These are phyloP conservation scores for Theobroma grandiflorum DNA, from an alignment of 441 rosid genomes.

Conservation along the genomic window DNA sequence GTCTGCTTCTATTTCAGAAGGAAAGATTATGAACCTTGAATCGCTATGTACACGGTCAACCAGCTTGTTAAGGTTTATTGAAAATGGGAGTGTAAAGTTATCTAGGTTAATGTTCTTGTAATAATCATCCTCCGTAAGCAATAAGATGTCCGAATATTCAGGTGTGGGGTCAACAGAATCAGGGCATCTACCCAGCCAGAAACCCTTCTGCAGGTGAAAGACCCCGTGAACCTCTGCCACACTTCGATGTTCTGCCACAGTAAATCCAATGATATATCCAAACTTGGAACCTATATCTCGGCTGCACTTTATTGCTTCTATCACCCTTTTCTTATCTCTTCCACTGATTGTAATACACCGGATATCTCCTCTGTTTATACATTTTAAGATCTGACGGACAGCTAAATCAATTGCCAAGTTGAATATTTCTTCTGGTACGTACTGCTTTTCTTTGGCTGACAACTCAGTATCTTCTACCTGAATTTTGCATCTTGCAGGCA, in stretches of 20 bases:
- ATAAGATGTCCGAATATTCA: neutral
- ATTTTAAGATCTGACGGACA: neutral
- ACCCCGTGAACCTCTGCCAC: neutral
- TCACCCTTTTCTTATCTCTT: neutral
- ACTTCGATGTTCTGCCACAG: neutral
- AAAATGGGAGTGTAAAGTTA: neutral
- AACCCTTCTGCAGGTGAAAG: neutral
- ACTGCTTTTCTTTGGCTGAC: neutral
- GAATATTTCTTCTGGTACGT: neutral
- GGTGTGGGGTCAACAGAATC: neutral
- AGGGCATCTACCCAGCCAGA: neutral
- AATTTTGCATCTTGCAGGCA: neutral
- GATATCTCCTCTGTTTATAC: neutral
- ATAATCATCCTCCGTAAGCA: neutral
- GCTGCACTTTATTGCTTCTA: neutral
- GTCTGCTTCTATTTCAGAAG: neutral
- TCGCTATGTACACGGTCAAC: neutral
- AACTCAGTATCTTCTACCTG: neutral
- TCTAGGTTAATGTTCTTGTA: neutral
- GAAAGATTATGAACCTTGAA: neutral
- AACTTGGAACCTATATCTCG: neutral
- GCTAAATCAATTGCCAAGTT: neutral
- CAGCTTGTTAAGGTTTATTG: neutral
- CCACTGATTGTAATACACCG: neutral
- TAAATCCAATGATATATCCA: neutral